Conservation (phyloP, 1,284 basidiomycete genomes). For the Termitomyces sp. region DNA sequence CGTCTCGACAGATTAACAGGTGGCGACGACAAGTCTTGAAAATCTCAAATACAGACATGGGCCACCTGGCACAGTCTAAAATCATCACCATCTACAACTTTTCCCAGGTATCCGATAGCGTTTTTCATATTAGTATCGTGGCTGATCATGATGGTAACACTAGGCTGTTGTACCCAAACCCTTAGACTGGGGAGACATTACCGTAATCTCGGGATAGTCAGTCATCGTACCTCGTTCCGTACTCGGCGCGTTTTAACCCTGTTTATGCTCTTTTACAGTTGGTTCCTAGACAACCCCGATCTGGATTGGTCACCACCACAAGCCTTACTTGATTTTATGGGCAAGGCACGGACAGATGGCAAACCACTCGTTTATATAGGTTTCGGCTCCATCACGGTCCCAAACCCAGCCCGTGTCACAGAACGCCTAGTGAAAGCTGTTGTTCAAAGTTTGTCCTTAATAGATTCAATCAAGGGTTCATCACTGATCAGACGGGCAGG, state of each 20-base stretch:
- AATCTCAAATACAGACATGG: constrained; percentile 58
- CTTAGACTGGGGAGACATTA: constrained; percentile 73
- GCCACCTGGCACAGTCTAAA: constrained; percentile 61
- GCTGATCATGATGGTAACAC: constrained; percentile 10
- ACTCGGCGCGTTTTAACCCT: not conserved
- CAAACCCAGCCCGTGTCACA: constrained; percentile 61
- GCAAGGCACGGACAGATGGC: constrained; percentile 48
- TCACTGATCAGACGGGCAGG: constrained; percentile 27
- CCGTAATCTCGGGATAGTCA: constrained; percentile 56
- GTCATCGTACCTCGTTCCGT: constrained; percentile 15
- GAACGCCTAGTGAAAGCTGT: constrained; percentile 64
- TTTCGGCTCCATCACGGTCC: constrained; percentile 70
- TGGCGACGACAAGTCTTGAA: constrained; percentile 60
- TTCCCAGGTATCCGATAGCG: constrained; percentile 23
- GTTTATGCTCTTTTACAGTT: constrained; percentile 28
- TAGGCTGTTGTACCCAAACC: constrained; percentile 66
- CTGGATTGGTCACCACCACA: constrained; percentile 53
- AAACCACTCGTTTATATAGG: constrained; percentile 75
- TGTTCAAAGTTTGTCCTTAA: constrained; percentile 38
- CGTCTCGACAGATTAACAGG: constrained; percentile 66
- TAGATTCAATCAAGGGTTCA: not conserved
- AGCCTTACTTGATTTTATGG: constrained; percentile 50
- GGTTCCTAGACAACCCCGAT: constrained; percentile 65
- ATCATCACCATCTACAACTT: constrained; percentile 61
- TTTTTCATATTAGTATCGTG: not conserved